Evolutionary conservation across 768 basidiomycete genomes (phyloP).

Genomic region (Tulasnella calospora): DNA sequence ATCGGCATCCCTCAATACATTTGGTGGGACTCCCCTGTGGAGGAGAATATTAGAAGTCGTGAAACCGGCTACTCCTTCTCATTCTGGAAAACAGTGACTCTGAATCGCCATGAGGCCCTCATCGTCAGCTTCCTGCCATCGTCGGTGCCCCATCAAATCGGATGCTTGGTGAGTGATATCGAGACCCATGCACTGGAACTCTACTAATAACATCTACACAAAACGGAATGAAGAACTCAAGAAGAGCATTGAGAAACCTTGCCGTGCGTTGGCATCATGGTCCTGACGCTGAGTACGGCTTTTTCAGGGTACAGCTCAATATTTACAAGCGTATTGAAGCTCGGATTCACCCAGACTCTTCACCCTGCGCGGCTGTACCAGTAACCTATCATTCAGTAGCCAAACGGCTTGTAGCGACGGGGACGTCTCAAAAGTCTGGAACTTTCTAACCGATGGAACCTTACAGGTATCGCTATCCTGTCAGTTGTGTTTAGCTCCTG

Average conservation of each 20-base stretch:
- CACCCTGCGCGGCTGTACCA: background rate
- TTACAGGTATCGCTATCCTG: background rate
- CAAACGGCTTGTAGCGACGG: rapidly evolving
- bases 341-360: background rate
- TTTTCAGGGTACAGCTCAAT: background rate
- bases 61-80: background rate
- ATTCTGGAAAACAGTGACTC: background rate
- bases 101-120: background rate
- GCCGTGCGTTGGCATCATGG: background rate
- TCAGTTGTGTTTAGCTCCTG: background rate
- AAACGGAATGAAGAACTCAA: background rate
- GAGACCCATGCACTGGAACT: background rate
- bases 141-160: background rate
- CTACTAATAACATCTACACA: background rate
- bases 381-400: background rate
- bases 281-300: background rate
- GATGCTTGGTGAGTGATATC: background rate
- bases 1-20: background rate
- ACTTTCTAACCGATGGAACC: background rate
- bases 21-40: background rate
- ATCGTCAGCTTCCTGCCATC: background rate
- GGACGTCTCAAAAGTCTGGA: background rate
- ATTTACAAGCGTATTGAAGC: background rate
- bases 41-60: background rate
- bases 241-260: background rate